Evolutionary conservation across 345 rosid species (phyloP).

Genomic region (Garcia nutans): DNA sequence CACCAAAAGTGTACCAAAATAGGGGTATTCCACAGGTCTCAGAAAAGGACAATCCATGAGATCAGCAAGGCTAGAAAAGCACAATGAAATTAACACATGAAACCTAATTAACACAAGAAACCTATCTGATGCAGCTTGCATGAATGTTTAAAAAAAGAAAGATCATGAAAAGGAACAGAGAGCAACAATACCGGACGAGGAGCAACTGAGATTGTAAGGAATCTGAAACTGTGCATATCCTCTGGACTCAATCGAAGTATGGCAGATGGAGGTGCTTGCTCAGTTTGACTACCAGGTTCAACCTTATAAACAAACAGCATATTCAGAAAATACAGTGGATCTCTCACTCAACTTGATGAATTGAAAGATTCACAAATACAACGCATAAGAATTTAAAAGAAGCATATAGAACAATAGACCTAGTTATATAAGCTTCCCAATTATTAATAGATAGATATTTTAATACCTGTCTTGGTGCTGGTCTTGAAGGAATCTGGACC

Average conservation of each 20-base stretch:
- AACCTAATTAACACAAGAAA: neutral
- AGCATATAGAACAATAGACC: neutral
- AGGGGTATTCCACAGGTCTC: neutral
- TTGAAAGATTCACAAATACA: constrained; percentile 1
- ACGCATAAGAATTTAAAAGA: constrained; percentile 8
- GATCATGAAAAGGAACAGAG: constrained; percentile 1
- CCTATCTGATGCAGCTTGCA: constrained; percentile 4
- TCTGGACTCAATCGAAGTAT: constrained; percentile 69
- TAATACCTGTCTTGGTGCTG: constrained; percentile 90
- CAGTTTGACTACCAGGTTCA: constrained; percentile 99
- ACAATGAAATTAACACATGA: neutral
- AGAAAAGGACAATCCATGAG: neutral
- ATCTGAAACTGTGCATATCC: constrained; percentile 81
- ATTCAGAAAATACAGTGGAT: constrained; percentile 12
- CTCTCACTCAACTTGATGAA: constrained; percentile 13
- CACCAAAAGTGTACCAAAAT: neutral
- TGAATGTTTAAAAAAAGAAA: constrained; percentile 21
- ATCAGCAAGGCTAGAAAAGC: neutral
- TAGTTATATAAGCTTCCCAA: neutral
- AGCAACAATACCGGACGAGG: constrained; percentile 74
- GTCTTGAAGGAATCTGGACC: constrained; percentile 92
- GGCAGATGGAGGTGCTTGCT: constrained; percentile 97
- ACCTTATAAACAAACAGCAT: constrained; percentile 46
- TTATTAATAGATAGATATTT: constrained; percentile 6
- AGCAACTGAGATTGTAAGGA: constrained; percentile 91